Conservation (phyloP, 208 protist species). For the Crithidia brevicula region DNA sequence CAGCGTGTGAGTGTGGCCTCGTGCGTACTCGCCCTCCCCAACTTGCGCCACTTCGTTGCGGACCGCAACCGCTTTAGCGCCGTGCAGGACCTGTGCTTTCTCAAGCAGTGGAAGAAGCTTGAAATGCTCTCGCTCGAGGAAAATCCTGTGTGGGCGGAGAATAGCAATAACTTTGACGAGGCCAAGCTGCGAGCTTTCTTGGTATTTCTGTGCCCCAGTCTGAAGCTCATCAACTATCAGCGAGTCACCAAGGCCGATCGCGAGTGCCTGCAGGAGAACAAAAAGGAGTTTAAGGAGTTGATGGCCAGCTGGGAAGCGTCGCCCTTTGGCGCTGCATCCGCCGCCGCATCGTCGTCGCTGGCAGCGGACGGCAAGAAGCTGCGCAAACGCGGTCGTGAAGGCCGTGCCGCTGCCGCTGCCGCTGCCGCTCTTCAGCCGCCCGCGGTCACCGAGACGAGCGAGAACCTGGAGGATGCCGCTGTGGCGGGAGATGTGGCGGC, state of each 20-base stretch:
- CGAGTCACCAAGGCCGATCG: constrained; percentile 73
- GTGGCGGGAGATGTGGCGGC: not conserved
- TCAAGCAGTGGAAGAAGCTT: constrained; percentile 75
- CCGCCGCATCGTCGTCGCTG: not conserved
- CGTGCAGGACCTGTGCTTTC: constrained; percentile 66
- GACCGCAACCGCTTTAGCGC: constrained; percentile 71
- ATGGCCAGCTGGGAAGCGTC: constrained; percentile 34
- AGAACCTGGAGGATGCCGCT: not conserved
- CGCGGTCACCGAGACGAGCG: not conserved
- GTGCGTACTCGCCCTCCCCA: constrained; percentile 73
- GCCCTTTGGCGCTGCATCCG: not conserved
- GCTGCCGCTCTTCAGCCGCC: constrained; percentile 5
- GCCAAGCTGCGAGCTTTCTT: constrained; percentile 77
- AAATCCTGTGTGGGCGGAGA: constrained; percentile 68
- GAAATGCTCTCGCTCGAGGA: constrained; percentile 73
- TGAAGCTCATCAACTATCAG: constrained; percentile 87
- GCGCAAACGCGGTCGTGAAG: constrained; percentile 80
- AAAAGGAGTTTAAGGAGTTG: constrained; percentile 53
- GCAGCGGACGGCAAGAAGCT: constrained; percentile 48
- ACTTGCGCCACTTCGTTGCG: constrained; percentile 73
- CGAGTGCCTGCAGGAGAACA: constrained; percentile 25
- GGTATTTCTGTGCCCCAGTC: constrained; percentile 76
- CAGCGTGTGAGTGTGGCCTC: constrained; percentile 77
- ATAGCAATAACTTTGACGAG: constrained; percentile 41
- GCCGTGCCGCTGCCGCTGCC: constrained; percentile 37